Evolutionary conservation across 164 flowering plant genomes (phyloP).

Genomic region (Pachysandra terminalis): DNA sequence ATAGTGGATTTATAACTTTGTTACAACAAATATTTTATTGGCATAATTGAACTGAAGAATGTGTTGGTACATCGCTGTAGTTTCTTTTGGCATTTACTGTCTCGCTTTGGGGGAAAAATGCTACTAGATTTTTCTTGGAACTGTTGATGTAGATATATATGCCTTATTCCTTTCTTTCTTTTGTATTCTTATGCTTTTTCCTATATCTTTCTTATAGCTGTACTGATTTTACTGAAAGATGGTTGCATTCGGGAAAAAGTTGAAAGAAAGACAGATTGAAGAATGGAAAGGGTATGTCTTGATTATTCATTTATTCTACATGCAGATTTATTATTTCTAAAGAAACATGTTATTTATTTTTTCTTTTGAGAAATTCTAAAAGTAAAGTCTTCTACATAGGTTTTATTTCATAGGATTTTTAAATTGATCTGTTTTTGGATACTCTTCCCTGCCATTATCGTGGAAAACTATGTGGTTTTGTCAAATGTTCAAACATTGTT

Average conservation of each 20-base stretch:
- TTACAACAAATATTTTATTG: not conserved
- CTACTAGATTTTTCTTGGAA: not conserved
- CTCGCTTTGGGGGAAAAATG: no score
- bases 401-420: no score
- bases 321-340: not conserved
- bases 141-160: not conserved
- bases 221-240: constrained; percentile 15
- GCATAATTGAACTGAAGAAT: not conserved
- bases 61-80: no score
- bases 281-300: constrained; percentile 39
- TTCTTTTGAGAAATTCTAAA: no score
- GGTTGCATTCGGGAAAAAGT: constrained; percentile 39
- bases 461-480: not conserved
- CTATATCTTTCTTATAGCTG: not conserved
- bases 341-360: no score
- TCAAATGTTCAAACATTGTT: not conserved
- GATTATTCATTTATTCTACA: not conserved
- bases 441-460: not conserved
- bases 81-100: no score
- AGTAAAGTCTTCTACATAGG: no score
- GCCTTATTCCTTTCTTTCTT: not conserved
- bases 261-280: constrained; percentile 30
- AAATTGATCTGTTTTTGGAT: no score
- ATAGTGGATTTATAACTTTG: not conserved
- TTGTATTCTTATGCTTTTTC: not conserved